A percentile compares a stretch with the other conserved stretches of the same genome.
Conservation (phyloP, 768 basidiomycete species). For the Phaffia australis region DNA sequence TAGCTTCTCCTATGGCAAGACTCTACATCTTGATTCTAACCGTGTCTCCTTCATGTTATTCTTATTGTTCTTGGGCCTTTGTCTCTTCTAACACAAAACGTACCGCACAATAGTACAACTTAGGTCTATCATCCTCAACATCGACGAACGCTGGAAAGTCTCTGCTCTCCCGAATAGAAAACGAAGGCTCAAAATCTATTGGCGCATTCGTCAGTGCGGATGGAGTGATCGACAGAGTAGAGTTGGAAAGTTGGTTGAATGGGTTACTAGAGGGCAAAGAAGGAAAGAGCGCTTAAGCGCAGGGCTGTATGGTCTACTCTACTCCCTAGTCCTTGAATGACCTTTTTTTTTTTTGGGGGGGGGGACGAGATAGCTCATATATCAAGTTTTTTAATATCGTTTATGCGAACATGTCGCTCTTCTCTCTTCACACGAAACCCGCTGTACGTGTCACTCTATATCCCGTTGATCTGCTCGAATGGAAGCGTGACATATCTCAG, state of each 20-base stretch:
- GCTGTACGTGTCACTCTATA: too few species aligned
- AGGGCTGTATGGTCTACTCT: too few species aligned
- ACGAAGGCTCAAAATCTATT: constrained; percentile 51
- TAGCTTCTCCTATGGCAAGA: too few species aligned
- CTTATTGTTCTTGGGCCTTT: neutral
- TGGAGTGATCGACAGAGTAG: constrained; percentile 64
- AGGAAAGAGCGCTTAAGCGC: neutral
- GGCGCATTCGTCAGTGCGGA: constrained; percentile 64
- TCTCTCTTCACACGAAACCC: too few species aligned
- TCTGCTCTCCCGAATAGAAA: constrained; percentile 56
- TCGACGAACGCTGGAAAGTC: constrained; percentile 79
- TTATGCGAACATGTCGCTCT: too few species aligned
- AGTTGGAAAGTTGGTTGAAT: constrained; percentile 68
- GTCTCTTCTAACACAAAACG: neutral
- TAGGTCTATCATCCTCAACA: constrained; percentile 52
- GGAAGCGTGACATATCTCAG: too few species aligned
- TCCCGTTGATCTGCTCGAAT: too few species aligned
- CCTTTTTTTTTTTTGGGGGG: too few species aligned
- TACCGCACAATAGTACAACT: constrained; percentile 48
- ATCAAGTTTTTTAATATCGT: too few species aligned
- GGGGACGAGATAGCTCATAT: too few species aligned
- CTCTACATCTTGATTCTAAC: too few species aligned
- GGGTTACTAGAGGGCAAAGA: constrained; percentile 33
- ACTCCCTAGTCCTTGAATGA: too few species aligned
- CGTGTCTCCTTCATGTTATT: constrained; percentile 1